phyloP scores from a whole-genome alignment of 2,329 filamentous ascomycete species.

The Stromatinia cepivora region DNA sequence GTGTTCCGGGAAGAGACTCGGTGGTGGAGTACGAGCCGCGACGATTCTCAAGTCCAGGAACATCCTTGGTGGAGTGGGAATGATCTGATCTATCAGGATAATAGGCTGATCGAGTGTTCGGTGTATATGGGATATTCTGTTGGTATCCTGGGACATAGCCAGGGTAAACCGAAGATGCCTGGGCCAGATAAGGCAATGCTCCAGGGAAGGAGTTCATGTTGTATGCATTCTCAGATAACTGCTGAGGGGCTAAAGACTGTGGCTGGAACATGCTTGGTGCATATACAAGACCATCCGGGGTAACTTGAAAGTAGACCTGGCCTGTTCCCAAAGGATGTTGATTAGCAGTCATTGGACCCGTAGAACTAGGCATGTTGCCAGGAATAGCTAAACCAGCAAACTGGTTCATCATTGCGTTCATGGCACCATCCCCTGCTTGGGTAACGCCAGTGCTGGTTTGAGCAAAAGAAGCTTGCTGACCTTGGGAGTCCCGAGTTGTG shows the following conservation, averaged over 20 bases:
- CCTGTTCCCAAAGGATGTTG: conserved; percentile 41
- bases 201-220: conserved; percentile 34
- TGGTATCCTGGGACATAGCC: conserved; percentile 39
- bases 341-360: conserved; percentile 34
- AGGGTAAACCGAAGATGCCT: conserved; percentile 36
- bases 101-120: conserved; percentile 34
- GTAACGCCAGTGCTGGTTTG: conserved; percentile 27
- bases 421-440: conserved; percentile 32
- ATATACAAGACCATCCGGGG: conserved; percentile 29
- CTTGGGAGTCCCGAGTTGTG: conserved; percentile 36
- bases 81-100: conserved; percentile 39
- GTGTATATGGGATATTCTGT: conserved; percentile 39
- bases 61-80: conserved; percentile 43
- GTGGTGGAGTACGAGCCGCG: conserved; percentile 68
- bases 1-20: conserved; percentile 65
- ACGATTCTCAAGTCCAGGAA: conserved; percentile 64
- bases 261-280: conserved; percentile 39
- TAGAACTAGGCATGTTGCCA: conserved; percentile 41
- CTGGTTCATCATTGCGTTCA: conserved; percentile 39
- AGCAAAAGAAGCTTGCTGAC: conserved; percentile 33
- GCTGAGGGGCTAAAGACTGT: conserved; percentile 35
- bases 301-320: conserved; percentile 37
- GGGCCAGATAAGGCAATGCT: conserved; percentile 38
- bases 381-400: conserved; percentile 39
- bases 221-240: conserved; percentile 38